A percentile compares a stretch with the other conserved stretches of the same genome.
phyloP scores from a whole-genome alignment of 805 yeast genomes.

The Metschnikowia henanensis region DNA sequence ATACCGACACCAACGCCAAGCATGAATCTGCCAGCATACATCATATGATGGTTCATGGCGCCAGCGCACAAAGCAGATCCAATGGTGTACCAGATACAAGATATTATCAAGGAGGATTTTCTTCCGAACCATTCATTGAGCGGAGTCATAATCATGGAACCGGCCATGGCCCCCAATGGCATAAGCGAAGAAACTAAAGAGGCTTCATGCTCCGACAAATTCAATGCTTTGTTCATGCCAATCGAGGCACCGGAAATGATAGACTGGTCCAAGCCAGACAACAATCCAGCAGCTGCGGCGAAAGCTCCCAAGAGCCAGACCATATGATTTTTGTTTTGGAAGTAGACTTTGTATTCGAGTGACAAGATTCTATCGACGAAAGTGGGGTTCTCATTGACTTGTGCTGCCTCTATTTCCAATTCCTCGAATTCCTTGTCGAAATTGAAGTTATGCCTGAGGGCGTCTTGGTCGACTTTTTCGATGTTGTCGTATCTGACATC shows the following conservation, averaged over 20 bases:
- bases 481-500: conserved; percentile 20
- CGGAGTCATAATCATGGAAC: conserved; percentile 61
- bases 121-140: conserved; percentile 57
- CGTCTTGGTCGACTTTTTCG: conserved; percentile 27
- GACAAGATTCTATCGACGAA: conserved; percentile 37
- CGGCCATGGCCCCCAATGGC: conserved; percentile 72
- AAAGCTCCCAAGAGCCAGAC: conserved; percentile 51
- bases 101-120: conserved; percentile 51
- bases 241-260: conserved; percentile 63
- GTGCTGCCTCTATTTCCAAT: conserved; percentile 32
- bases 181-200: conserved; percentile 58
- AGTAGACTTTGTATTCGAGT: conserved; percentile 40
- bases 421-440: conserved; percentile 36
- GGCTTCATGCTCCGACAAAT: conserved; percentile 40
- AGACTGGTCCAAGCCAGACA: conserved; percentile 69
- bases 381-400: conserved; percentile 29
- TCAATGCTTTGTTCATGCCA: conserved; percentile 45
- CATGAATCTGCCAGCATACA: conserved; percentile 55
- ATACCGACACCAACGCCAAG: conserved; percentile 67
- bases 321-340: conserved; percentile 42
- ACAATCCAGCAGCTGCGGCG: conserved; percentile 63
- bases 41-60: conserved; percentile 33
- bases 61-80: conserved; percentile 60
- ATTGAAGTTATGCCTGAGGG: conserved; percentile 32
- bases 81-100: conserved; percentile 59